Base-by-base conservation (phyloP, 805 yeast genomes). In the Candida nonsorbophila region DNA sequence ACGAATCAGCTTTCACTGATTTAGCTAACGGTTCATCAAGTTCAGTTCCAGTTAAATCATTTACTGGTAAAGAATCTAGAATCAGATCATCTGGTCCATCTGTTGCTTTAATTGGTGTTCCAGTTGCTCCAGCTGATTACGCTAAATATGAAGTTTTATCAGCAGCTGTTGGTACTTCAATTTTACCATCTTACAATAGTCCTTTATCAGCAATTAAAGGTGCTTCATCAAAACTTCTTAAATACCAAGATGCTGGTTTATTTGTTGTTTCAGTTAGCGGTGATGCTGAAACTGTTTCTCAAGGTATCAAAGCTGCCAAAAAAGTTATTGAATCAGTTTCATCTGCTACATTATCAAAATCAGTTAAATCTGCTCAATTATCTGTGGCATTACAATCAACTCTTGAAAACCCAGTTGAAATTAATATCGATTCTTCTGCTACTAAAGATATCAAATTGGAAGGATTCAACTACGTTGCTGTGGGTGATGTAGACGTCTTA, bases 401-500 rank as follows among this genome's bases (percentile, higher is more conserved):
- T 20, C 51, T 51, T 40, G 61, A 51, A 36, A 27, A 41, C 41
- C 61, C 65, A 26, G 40, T 47, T 22, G 44, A 42, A 14, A 42
- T 55, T 34, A 45, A 54, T 34, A 47, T 64, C 22, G 53, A 55
- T 33, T 56, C 61, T 25, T 52, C 58, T 28, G 50, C 56, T 28
- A 60, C 53, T 29, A 42, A 50, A 40, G 48, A 52, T 26, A 52
- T 44, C 35, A 67, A 72, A 51, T 47, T 82, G 37, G 71, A 70
- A 41, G 77, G 77, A 51, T 79, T 79, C 69, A 86, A 80, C 68
- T 79, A 83, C 53, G 92, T 81, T 42, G 96, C 92, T 40, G 79
- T 85, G 39, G 98, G 97, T 64, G 81, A 86, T 60, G 77, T 81
- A 38, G 80, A 78, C 53, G 77, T 76, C 43, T 77, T 90, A 66